A percentile compares a stretch with the other conserved stretches of the same genome.
phyloP scores from a whole-genome alignment of 2,329 filamentous ascomycete genomes.

The Colletotrichum euphorbiae region DNA sequence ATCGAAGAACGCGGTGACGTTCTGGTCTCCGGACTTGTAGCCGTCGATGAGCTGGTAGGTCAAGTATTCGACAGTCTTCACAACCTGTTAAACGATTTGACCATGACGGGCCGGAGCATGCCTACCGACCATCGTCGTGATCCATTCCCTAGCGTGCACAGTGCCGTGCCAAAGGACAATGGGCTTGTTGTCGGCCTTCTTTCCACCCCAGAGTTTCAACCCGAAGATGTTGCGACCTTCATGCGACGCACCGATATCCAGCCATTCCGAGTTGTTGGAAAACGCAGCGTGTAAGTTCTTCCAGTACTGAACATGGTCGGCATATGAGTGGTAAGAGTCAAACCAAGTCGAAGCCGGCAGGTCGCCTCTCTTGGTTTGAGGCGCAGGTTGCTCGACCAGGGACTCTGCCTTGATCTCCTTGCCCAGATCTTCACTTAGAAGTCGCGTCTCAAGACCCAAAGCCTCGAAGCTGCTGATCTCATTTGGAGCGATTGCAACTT shows the following conservation, averaged over 20 bases:
- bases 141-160: slow-evolving; percentile 67
- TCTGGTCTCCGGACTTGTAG: slow-evolving; percentile 51
- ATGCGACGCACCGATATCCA: slow-evolving; percentile 57
- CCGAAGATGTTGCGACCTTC: slow-evolving; percentile 68
- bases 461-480: slow-evolving; percentile 45
- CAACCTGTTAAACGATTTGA: neutral
- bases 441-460: slow-evolving; percentile 43
- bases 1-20: slow-evolving; percentile 59
- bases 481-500: slow-evolving; percentile 48
- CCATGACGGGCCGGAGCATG: neutral
- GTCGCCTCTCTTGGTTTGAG: slow-evolving; percentile 43
- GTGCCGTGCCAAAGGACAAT: slow-evolving; percentile 63
- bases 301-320: slow-evolving; percentile 63
- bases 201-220: slow-evolving; percentile 61
- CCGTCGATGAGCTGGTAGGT: slow-evolving; percentile 54
- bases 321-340: slow-evolving; percentile 64
- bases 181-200: slow-evolving; percentile 54
- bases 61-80: slow-evolving; percentile 47
- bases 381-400: slow-evolving; percentile 40
- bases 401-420: slow-evolving; percentile 46
- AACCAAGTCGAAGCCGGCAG: slow-evolving; percentile 60
- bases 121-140: slow-evolving; percentile 68
- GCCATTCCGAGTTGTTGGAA: slow-evolving; percentile 59
- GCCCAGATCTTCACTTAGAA: slow-evolving; percentile 46
- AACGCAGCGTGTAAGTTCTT: slow-evolving; percentile 58